phyloP scores from a whole-genome alignment of 1,284 basidiomycete genomes.

The Exobasidium cylindrosporum region DNA sequence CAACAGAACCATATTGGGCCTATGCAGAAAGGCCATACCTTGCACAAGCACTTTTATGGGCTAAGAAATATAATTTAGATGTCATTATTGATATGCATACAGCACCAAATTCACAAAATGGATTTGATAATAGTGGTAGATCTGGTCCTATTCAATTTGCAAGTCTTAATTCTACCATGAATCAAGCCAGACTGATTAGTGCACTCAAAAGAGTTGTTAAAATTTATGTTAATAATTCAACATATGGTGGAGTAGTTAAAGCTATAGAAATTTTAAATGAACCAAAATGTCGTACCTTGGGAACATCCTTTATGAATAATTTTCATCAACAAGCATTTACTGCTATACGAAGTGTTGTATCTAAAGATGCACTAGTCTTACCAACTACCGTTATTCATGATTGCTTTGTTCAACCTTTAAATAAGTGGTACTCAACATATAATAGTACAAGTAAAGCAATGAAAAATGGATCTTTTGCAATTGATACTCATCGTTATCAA shows the following conservation, averaged over 20 bases:
- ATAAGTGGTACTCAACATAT: slow-evolving; percentile 11
- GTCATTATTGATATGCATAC: slow-evolving; percentile 56
- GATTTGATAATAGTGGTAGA: slow-evolving; percentile 16
- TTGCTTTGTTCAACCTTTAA: slow-evolving; percentile 42
- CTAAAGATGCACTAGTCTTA: slow-evolving; percentile 23
- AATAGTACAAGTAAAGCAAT: background rate
- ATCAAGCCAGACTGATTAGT: background rate
- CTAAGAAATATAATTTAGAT: slow-evolving; percentile 38
- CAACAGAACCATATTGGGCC: slow-evolving; percentile 11
- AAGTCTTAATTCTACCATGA: background rate
- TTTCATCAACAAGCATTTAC: slow-evolving; percentile 49
- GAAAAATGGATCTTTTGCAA: background rate
- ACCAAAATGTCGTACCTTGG: slow-evolving; percentile 21
- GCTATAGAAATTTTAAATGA: slow-evolving; percentile 19
- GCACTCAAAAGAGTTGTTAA: slow-evolving; percentile 14
- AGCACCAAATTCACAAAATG: slow-evolving; percentile 38
- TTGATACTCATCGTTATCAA: slow-evolving; percentile 23
- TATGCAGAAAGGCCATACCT: slow-evolving; percentile 11
- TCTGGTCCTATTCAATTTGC: slow-evolving; percentile 11
- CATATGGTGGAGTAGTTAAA: slow-evolving; percentile 26
- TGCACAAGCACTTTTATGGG: slow-evolving; percentile 16
- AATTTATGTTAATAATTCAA: slow-evolving; percentile 17
- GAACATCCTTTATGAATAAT: slow-evolving; percentile 35
- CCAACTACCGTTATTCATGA: slow-evolving; percentile 55
- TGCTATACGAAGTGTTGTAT: slow-evolving; percentile 30